These are phyloP conservation scores for Spencermartinsiella ligniputridi DNA, from an alignment of 1,139 yeast species.

Conservation along the genomic window DNA sequence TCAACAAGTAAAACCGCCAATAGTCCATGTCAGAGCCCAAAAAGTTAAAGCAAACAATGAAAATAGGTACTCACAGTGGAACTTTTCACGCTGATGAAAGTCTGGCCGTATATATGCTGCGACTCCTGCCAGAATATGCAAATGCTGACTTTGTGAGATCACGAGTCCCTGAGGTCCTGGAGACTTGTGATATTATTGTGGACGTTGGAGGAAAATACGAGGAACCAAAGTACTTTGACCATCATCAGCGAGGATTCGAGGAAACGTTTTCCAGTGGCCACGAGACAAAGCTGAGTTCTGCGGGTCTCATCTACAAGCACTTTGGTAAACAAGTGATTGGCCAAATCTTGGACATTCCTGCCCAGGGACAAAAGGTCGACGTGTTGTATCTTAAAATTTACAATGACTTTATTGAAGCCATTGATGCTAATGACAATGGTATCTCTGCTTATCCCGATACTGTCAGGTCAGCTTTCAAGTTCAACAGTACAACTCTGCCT, in stretches of 20 bases:
- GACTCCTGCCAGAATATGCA: constrained; percentile 62
- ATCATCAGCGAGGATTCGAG: constrained; percentile 82
- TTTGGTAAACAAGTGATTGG: constrained; percentile 77
- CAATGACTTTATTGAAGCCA: constrained; percentile 79
- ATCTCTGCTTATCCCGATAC: constrained; percentile 60
- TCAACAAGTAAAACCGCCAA: too few species aligned
- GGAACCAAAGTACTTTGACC: constrained; percentile 83
- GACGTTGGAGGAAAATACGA: constrained; percentile 96
- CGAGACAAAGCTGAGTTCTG: constrained; percentile 81
- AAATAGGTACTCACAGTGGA: constrained; percentile 91
- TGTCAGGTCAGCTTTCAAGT: constrained; percentile 29
- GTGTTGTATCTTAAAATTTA: constrained; percentile 70
- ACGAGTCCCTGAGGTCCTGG: constrained; percentile 79
- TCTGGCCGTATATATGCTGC: constrained; percentile 86
- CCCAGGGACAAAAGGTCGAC: constrained; percentile 44
- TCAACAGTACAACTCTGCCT: constrained; percentile 67
- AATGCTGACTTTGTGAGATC: constrained; percentile 73
- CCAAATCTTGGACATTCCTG: constrained; percentile 35
- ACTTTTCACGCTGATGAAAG: constrained; percentile 97
- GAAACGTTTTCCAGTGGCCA: constrained; percentile 54
- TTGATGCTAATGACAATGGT: constrained; percentile 97
- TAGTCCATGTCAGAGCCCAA: constrained; percentile 4
- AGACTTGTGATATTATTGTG: constrained; percentile 82
- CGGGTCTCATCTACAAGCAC: constrained; percentile 91
- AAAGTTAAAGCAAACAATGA: constrained; percentile 25